Conservation (phyloP, 441 rosid species). For the Croton laevigatus region DNA sequence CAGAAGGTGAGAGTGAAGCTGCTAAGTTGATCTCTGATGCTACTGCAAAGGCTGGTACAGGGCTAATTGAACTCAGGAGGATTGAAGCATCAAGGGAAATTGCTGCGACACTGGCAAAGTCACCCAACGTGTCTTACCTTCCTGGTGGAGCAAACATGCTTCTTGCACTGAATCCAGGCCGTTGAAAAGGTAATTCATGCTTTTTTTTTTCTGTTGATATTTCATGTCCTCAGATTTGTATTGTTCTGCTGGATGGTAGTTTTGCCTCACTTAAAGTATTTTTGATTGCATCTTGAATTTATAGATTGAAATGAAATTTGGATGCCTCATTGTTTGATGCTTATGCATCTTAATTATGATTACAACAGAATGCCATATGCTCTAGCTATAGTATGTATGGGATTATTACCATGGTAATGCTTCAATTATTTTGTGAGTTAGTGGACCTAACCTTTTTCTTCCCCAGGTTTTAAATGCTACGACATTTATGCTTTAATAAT, state of each 20-base stretch:
- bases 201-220: background rate
- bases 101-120: slow-evolving; percentile 83
- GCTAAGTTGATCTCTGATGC: slow-evolving; percentile 88
- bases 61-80: slow-evolving; percentile 92
- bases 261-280: background rate
- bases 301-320: background rate
- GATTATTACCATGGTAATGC: background rate
- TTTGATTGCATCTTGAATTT: background rate
- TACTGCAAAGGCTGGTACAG: slow-evolving; percentile 74
- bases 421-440: background rate
- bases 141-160: slow-evolving; percentile 87
- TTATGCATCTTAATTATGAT: background rate
- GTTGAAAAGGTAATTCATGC: slow-evolving; percentile 45
- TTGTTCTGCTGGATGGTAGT: slow-evolving; percentile 5
- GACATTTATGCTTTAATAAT: background rate
- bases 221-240: slow-evolving; percentile 5
- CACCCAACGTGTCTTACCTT: slow-evolving; percentile 80
- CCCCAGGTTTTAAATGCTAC: no score
- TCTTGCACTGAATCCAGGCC: slow-evolving; percentile 62
- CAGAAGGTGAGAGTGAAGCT: slow-evolving; percentile 97
- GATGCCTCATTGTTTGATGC: background rate
- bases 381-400: background rate
- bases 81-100: slow-evolving; percentile 94
- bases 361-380: background rate
- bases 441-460: background rate